Conservation (phyloP, 2,329 filamentous ascomycete genomes). For the Phyllosticta ampelicida region DNA sequence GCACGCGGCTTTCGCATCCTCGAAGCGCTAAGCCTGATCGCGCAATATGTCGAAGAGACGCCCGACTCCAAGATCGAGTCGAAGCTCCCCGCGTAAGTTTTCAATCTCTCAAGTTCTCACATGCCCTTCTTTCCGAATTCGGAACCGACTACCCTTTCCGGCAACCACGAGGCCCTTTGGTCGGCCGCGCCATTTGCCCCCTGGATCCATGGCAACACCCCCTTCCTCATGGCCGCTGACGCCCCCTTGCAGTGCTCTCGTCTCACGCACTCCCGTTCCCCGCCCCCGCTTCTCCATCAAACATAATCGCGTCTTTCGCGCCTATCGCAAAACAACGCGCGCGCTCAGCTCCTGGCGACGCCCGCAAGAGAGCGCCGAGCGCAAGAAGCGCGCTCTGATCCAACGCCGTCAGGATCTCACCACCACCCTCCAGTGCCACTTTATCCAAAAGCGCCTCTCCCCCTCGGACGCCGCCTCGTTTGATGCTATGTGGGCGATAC, state of each 20-base stretch:
- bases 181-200: background rate
- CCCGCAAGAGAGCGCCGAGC: constrained; percentile 6
- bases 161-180: background rate
- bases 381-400: background rate
- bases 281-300: constrained; percentile 4
- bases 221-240: background rate
- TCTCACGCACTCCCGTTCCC: background rate
- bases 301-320: constrained; percentile 3
- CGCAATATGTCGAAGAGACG: constrained; percentile 14
- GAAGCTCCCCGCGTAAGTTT: constrained; percentile 5
- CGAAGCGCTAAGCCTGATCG: constrained; percentile 18
- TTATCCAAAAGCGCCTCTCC: constrained; percentile 11
- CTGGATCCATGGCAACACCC: background rate
- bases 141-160: background rate
- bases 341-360: constrained; percentile 8
- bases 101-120: background rate
- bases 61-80: constrained; percentile 11
- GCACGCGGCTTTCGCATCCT: constrained; percentile 22
- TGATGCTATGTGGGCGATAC: constrained; percentile 21
- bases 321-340: constrained; percentile 4
- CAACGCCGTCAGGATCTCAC: constrained; percentile 16
- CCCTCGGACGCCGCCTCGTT: constrained; percentile 19
- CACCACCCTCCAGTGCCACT: constrained; percentile 6
- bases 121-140: background rate
- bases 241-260: background rate